A percentile compares a stretch with the other conserved stretches of the same genome.
Evolutionary conservation across 768 basidiomycete species (phyloP).

Genomic region (Boletus subparvulus): DNA sequence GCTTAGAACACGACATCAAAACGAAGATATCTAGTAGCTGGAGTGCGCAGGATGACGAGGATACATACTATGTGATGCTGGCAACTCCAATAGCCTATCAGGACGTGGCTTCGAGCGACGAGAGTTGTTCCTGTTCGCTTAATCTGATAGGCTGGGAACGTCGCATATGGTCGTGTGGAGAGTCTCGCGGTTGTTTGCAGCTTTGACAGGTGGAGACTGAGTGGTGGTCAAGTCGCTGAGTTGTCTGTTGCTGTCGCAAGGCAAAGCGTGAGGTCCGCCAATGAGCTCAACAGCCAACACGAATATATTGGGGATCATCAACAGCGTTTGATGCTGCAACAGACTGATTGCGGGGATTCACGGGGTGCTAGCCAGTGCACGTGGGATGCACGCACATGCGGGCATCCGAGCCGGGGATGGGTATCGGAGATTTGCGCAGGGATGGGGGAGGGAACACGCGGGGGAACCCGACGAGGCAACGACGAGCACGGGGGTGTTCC

Average conservation of each 20-base stretch:
- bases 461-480: conserved; percentile 14
- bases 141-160: not conserved
- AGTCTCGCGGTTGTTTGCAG: not conserved
- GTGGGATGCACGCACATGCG: conserved; percentile 1
- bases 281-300: conserved; percentile 6
- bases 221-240: not conserved
- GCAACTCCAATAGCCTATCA: not conserved
- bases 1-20: not conserved
- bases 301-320: too few relatives aligned
- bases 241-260: not conserved
- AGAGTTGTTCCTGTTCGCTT: conserved; percentile 5
- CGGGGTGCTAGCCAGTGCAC: not conserved
- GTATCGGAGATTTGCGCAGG: conserved; percentile 7
- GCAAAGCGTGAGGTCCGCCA: not conserved
- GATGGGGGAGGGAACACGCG: conserved; percentile 12
- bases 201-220: not conserved
- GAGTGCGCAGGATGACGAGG: not conserved
- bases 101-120: not conserved
- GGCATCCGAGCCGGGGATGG: not conserved
- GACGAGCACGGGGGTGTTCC: not conserved
- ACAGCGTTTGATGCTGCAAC: not conserved
- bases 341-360: conserved; percentile 7
- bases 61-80: not conserved
- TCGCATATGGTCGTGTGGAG: not conserved
- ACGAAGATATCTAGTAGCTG: not conserved